Evolutionary conservation across 2,329 filamentous ascomycete genomes (phyloP), one percentile per base, ranked within the genome.

Genomic region (Alternaria alternata): DNA sequence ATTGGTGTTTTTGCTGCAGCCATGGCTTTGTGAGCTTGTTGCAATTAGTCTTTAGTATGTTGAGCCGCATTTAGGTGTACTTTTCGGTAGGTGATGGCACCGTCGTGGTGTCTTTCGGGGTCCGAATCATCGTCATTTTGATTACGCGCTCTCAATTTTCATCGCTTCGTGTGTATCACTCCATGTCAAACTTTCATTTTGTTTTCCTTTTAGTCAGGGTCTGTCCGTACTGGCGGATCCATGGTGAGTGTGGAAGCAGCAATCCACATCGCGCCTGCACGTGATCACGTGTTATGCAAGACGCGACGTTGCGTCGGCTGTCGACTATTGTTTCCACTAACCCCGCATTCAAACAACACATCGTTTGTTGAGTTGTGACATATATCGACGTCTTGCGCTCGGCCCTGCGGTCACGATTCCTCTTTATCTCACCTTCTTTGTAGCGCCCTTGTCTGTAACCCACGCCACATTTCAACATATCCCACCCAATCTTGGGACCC

Each of bases 1-100:
- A 66, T 61, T 16, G 70, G 70, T 53, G 48, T 69, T 4, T 47
- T 72, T 20, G 70, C 63, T 49, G 70, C 67, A 20, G 70, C 66
- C 24, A 55, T 75, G 54, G 70, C 67, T 18, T 57, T 73, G 43
- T 75, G 67, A 61, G 42, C 9, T 28, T 28, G 32, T 24, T 36
- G 3, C 5, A 34, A n/a, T 16, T 8, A 48, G 3, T 34, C 5
- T 48, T 7, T 48, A 16, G 18, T 48, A 24, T 34, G 11, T 48
- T 24, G 20, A n/a, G 39, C 16, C 44, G 28, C 12, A 22, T 32
- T 0, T 16, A 16, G 18, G 44, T 28, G 18, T 12, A 20, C n/a
- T 11, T 8, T 8, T 6, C 22, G 44, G 44, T 36, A 48, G 22
- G 20, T n/a, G 14, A n/a, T 9, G 32, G 20, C 30, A 24, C 24